Evolutionary conservation across 352 stramenopile species (phyloP), one percentile per base, ranked within the genome.

Genomic region (Pythium dissotocum): DNA sequence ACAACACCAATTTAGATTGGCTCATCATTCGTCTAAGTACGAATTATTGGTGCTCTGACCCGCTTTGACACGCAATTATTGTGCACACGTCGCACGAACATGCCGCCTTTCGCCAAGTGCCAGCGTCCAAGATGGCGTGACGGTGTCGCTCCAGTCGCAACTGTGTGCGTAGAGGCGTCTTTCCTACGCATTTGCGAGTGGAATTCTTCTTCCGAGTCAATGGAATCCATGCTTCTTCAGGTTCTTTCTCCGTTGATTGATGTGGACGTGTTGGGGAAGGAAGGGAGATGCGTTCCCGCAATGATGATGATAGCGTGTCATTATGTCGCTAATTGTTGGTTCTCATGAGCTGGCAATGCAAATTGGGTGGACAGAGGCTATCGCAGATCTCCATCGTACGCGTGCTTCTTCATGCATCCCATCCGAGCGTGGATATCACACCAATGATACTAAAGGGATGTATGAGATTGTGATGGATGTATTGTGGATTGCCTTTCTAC

Each of bases 401-500:
- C 28, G 28, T 30, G 28, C 28, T 30, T 30, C 28, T 30, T 30
- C 28, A 30, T 30, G 28, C 28, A 4, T 30, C 28, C 28, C 28
- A 30, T 30, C 12, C 8, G 35, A 40, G 8, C 10, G 35, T 40
- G 35, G 35, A 40, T 13, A 40, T 13, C 35, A 40, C 2, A 40
- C 35, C 35, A 13, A 40, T 6, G 35, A 40, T 40, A 13, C 35
- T 40, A 44, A 44, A 30, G 28, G 28, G 28, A 30, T 44, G 38
- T 6, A 44, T 14, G 38, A 44, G 38, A n/a, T n/a, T 18, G 5
- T 14, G 35, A 40, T n/a, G 38, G 38, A 44, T n/a, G 2, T 1
- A 32, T 53, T 30, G 21, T 21, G 42, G 2, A 26, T 53, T 53
- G 46, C 21, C 46, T 16, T 32, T 53, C 21, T 62, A 74, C 30